Evolutionary conservation across 2,329 filamentous ascomycete genomes (phyloP).

Genomic region (Trichothecium roseum): DNA sequence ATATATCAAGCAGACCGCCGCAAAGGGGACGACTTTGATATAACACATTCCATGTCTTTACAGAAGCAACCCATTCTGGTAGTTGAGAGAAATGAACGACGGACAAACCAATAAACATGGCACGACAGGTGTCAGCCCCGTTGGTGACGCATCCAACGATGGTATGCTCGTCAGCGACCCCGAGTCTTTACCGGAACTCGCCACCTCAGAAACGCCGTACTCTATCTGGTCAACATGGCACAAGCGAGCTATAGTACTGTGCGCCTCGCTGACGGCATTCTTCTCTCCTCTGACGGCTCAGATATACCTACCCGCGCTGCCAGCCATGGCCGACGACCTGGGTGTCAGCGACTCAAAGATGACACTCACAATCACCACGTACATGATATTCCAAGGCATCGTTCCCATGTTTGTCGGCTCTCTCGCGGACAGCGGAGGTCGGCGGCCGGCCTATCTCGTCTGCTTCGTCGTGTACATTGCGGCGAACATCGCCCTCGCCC

Average conservation of each 20-base stretch:
- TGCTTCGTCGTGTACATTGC: slow-evolving; percentile 42
- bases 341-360: slow-evolving; percentile 29
- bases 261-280: slow-evolving; percentile 25
- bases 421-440: slow-evolving; percentile 42
- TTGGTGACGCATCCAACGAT: too few species aligned
- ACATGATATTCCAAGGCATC: slow-evolving; percentile 51
- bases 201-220: slow-evolving; percentile 14
- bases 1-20: too few species aligned
- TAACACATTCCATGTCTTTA: too few species aligned
- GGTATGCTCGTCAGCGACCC: too few species aligned
- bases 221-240: slow-evolving; percentile 27
- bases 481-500: slow-evolving; percentile 42
- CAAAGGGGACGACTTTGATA: too few species aligned
- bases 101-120: too few species aligned
- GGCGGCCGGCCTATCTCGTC: slow-evolving; percentile 42
- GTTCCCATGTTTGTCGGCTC: slow-evolving; percentile 46
- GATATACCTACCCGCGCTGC: slow-evolving; percentile 45
- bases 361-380: slow-evolving; percentile 43
- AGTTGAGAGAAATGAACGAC: too few species aligned
- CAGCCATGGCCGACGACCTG: slow-evolving; percentile 35
- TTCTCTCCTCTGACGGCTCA: slow-evolving; percentile 36
- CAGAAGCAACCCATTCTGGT: too few species aligned
- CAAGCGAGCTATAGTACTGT: slow-evolving; percentile 30
- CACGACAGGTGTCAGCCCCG: too few species aligned
- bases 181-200: too few species aligned